Evolutionary conservation across 805 yeast species (phyloP).

Genomic region (Lipomyces yamanashiensis): DNA sequence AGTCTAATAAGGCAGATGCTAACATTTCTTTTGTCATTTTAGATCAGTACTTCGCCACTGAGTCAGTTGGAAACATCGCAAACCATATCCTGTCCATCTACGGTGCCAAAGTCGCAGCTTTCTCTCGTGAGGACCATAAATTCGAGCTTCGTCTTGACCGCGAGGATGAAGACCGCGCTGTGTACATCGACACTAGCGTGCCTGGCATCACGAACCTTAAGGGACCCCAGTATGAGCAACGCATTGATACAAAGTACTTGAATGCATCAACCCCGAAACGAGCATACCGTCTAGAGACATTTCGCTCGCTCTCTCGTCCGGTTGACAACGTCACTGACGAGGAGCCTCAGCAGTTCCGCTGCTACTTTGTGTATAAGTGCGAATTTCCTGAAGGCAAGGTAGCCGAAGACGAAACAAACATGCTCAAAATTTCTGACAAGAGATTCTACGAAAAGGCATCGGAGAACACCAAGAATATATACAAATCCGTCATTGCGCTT

Average conservation of each 20-base stretch:
- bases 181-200: constrained; percentile 76
- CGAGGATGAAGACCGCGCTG: constrained; percentile 84
- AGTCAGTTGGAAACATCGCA: constrained; percentile 77
- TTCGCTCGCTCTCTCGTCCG: constrained; percentile 60
- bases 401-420: constrained; percentile 53
- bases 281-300: constrained; percentile 76
- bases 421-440: constrained; percentile 73
- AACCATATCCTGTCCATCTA: constrained; percentile 85
- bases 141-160: constrained; percentile 78
- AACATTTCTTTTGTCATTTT: neutral
- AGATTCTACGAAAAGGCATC: constrained; percentile 80
- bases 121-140: constrained; percentile 60
- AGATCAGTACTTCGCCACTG: constrained; percentile 83
- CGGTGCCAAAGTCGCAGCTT: constrained; percentile 91
- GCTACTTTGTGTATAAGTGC: constrained; percentile 85
- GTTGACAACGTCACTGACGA: constrained; percentile 53
- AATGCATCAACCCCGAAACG: constrained; percentile 44
- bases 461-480: constrained; percentile 74
- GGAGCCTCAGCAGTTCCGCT: constrained; percentile 56
- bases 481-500: constrained; percentile 70
- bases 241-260: constrained; percentile 81
- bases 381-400: constrained; percentile 49
- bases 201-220: constrained; percentile 52
- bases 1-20: neutral
- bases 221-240: constrained; percentile 41